phyloP scores from a whole-genome alignment of 75 land plant species.

The Pseudotsuga menziesii region DNA sequence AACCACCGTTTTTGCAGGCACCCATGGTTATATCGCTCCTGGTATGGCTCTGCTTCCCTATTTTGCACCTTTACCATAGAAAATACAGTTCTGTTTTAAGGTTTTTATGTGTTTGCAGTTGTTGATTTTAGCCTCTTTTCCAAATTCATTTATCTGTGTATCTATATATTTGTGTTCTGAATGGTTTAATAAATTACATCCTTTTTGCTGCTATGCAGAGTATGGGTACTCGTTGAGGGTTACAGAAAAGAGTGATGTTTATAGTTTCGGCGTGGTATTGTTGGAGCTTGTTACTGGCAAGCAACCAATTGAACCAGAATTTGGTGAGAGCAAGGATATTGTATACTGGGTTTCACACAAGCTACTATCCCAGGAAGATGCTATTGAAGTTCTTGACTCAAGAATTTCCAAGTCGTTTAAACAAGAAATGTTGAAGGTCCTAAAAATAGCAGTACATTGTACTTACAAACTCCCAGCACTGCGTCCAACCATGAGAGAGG shows the following conservation, averaged over 20 bases:
- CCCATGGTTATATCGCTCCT: conserved; percentile 91
- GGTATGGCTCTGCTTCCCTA: conserved; percentile 29
- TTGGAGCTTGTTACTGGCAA: conserved; percentile 67
- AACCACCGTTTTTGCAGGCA: conserved; percentile 65
- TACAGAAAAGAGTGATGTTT: conserved; percentile 63
- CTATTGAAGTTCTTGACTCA: conserved; percentile 56
- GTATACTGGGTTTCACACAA: conserved; percentile 53
- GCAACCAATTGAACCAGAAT: conserved; percentile 52
- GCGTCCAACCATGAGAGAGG: conserved; percentile 76
- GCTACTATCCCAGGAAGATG: conserved; percentile 36
- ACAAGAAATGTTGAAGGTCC: conserved; percentile 62
- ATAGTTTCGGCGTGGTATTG: conserved; percentile 72
- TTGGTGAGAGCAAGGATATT: conserved; percentile 64
- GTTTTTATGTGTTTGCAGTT: neutral
- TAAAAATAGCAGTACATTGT: conserved; percentile 58
- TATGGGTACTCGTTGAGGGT: conserved; percentile 63
- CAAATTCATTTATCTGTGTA: neutral
- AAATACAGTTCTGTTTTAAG: neutral
- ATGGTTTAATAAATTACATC: no score
- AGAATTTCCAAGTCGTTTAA: conserved; percentile 26
- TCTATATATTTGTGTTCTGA: neutral
- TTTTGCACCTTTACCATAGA: neutral
- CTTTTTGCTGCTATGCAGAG: conserved; percentile 27
- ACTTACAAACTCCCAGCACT: conserved; percentile 32
- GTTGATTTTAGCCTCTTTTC: neutral